Percentiles rank a stretch among this genome's conserved stretches.
Evolutionary conservation across 805 yeast species (phyloP).

Genomic region (Candida sanyiensis): DNA sequence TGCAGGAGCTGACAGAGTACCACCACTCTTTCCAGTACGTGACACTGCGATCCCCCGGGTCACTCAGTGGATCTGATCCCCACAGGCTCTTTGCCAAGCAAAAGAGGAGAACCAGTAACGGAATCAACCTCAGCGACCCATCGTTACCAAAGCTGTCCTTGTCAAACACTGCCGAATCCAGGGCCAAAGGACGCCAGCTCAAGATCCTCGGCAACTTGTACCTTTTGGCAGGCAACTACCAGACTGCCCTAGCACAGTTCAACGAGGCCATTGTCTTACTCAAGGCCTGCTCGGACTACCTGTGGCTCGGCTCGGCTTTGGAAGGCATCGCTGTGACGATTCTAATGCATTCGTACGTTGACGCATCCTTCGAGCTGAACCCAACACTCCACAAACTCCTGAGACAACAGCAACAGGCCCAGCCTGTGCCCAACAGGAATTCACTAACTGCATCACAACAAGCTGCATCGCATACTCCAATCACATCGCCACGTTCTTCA

Average conservation of each 20-base stretch:
- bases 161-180: constrained; percentile 31
- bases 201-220: constrained; percentile 75
- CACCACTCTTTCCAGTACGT: constrained; percentile 74
- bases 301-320: constrained; percentile 88
- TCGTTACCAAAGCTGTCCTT: constrained; percentile 34
- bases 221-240: constrained; percentile 71
- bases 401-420: constrained; percentile 10
- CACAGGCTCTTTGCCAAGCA: constrained; percentile 32
- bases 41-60: constrained; percentile 77
- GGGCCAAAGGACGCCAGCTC: constrained; percentile 64
- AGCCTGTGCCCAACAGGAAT: constrained; percentile 26
- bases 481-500: constrained; percentile 46
- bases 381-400: constrained; percentile 29
- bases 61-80: constrained; percentile 47
- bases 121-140: constrained; percentile 20
- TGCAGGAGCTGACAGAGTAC: constrained; percentile 58
- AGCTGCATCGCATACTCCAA: too few species aligned
- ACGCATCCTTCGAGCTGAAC: constrained; percentile 41
- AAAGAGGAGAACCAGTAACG: constrained; percentile 32
- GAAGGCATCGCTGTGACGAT: constrained; percentile 73
- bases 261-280: constrained; percentile 64
- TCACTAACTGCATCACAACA: too few species aligned
- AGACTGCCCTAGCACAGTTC: constrained; percentile 65
- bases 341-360: constrained; percentile 52
- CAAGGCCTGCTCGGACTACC: constrained; percentile 59